phyloP scores from a whole-genome alignment of 345 rosid species.

The Dipteronia sinensis region DNA sequence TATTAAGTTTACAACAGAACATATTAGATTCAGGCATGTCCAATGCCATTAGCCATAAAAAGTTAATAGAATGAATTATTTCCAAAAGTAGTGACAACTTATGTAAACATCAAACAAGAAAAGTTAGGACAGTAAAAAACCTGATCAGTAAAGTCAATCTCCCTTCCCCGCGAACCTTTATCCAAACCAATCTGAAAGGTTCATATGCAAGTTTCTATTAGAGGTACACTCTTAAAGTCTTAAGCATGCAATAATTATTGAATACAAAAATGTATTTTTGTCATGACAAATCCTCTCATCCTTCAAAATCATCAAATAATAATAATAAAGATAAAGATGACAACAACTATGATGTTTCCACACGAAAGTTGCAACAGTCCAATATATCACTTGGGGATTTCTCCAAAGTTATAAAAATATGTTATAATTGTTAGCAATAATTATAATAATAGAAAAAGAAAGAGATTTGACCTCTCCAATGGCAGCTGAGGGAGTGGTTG shows the following conservation, averaged over 20 bases:
- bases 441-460: neutral
- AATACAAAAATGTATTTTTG: neutral
- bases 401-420: too few species aligned
- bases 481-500: constrained; percentile 79
- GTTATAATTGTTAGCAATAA: too few species aligned
- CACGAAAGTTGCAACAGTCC: neutral
- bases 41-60: neutral
- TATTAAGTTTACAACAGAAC: neutral
- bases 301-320: neutral
- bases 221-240: neutral
- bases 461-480: constrained; percentile 72
- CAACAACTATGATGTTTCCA: neutral
- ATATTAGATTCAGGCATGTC: neutral
- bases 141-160: constrained; percentile 79
- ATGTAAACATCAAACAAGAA: neutral
- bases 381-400: too few species aligned
- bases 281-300: neutral
- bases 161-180: constrained; percentile 80
- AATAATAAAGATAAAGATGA: neutral
- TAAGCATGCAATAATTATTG: constrained; percentile 1
- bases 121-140: constrained; percentile 29
- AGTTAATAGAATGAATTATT: neutral
- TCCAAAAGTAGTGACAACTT: neutral
- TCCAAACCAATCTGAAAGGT: constrained; percentile 76
- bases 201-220: neutral